Evolutionary conservation across 345 rosid species (phyloP), one percentile per base, ranked within the genome.

Genomic region (Camelina hispida): DNA sequence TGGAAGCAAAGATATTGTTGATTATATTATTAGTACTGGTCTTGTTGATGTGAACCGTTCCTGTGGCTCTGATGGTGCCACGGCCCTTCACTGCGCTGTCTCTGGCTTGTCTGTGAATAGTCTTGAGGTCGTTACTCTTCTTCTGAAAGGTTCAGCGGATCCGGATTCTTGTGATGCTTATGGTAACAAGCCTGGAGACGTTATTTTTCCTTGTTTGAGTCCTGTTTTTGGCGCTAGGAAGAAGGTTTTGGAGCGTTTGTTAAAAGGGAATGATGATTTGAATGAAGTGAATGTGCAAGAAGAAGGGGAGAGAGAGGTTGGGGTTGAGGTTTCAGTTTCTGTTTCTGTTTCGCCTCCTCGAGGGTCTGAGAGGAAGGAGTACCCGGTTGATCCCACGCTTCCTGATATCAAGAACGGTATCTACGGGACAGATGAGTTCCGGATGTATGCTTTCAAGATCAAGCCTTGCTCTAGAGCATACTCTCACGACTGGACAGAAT

Each of bases 401-500:
- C 98, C 96, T 0, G 91, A 91, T 77, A 94, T 94, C 73, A 94
- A 91, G 80, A 87, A 83, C 8, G 93, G 90, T 59, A 79, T 91
- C 20, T 94, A 90, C 8, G 86, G 95, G 46, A 91, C 98, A 0
- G 96, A 94, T 72, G 98, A 94, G 77, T 94, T 94, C 78, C 81
- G 97, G 72, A 94, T 91, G 96, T 94, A 84, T 68, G 77, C 89
- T 1, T 91, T 94, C 81, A 94, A 91, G 87, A 84, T 94, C 71
- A 91, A 84, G 82, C 98, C 96, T 14, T 94, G 96, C 72, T 94
- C 98, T 5, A 86, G 97, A 83, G 97, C 98, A 6, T 94, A 94
- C 80, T 91, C 97, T 0, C 98, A 94, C 35, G 98, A 94, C 40
- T 90, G 98, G 98, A 94, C 97, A 0, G 97, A 94, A 77, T 94